These are phyloP conservation scores for Lasiosphaeria miniovina DNA, from an alignment of 495 filamentous ascomycete species.

Conservation along the genomic window DNA sequence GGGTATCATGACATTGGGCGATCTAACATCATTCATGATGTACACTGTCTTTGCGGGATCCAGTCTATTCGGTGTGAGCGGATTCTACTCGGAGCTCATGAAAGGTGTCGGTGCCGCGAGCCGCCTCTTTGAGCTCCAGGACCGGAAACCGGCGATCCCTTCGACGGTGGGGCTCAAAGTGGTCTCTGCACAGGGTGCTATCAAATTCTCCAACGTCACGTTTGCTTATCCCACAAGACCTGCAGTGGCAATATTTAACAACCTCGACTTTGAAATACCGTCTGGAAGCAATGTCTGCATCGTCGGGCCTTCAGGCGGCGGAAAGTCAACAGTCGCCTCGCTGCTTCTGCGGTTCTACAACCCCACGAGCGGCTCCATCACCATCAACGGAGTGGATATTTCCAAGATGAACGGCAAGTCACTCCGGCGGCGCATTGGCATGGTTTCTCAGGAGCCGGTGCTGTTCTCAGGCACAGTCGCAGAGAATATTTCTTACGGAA, in stretches of 20 bases:
- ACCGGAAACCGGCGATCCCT: slow-evolving; percentile 81
- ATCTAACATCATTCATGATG: slow-evolving; percentile 97
- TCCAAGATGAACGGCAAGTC: slow-evolving; percentile 87
- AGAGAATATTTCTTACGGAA: slow-evolving; percentile 94
- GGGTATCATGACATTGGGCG: slow-evolving; percentile 83
- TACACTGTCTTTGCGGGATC: slow-evolving; percentile 91
- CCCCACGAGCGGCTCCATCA: slow-evolving; percentile 72
- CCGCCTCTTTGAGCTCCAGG: slow-evolving; percentile 92
- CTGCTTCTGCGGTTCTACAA: slow-evolving; percentile 88
- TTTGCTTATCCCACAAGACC: slow-evolving; percentile 92
- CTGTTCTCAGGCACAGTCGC: slow-evolving; percentile 94
- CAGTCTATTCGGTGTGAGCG: slow-evolving; percentile 86
- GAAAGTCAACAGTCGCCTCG: slow-evolving; percentile 90
- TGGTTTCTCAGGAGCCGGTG: slow-evolving; percentile 93
- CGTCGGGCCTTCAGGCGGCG: slow-evolving; percentile 90
- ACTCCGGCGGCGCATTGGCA: slow-evolving; percentile 87
- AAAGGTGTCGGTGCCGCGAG: slow-evolving; percentile 96
- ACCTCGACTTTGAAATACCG: slow-evolving; percentile 84
- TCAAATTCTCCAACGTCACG: slow-evolving; percentile 76
- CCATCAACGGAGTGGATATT: slow-evolving; percentile 83
- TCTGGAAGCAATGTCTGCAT: slow-evolving; percentile 94
- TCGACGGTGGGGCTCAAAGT: slow-evolving; percentile 77
- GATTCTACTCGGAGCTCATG: slow-evolving; percentile 98
- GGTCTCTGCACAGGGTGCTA: slow-evolving; percentile 76
- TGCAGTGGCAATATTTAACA: slow-evolving; percentile 85